Base-by-base conservation (phyloP, 1,284 basidiomycete species). In the Boletellus dicymbophilus region DNA sequence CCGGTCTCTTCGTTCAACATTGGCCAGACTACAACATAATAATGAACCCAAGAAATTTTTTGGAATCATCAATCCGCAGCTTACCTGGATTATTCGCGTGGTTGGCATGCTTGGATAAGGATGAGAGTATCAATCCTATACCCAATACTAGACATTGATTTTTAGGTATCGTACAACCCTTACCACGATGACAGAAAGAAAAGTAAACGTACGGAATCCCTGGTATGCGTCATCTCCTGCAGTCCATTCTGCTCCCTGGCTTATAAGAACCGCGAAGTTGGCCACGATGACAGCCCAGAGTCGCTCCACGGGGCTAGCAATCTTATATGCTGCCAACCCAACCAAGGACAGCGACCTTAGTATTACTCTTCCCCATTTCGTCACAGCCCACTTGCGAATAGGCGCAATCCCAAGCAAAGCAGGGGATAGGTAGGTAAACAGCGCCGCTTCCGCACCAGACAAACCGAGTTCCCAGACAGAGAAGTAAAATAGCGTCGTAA, bases 401-500 rank as follows among this genome's bases (percentile, higher is more conserved):
- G 72, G 60, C 0, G 71, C 58, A 31, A 80, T 69, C 2, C 75
- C 72, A 16, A 94, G 76, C 6, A 90, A 58, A 18, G 79, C 60
- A 0, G 90, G 90, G 0, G 90, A 82, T 21, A 94, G 75, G 13
- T 83, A 80, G 6, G 79, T 75, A 6, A 92, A 70, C 6, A 92
- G 70, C 0, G 88, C 80, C 6, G 88, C 72, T 64, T 93, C 90
- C 27, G 85, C 81, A 3, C 90, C 90, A n/a, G 88, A 79, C 43
- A 88, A 76, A 41, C 85, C 89, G 18, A 95, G 83, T 61, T 91
- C 80, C 93, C 92, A 95, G 8, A 95, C 85, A 22, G 90, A 93
- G 73, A 92, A 95, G 71, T 95, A 97, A 73, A 96, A 97, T 7
- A 97, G 79, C 33, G 88, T 88, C 0, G 90, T 86, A 10, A 88